phyloP scores from a whole-genome alignment of 371 early-diverging fungal genomes.

The Sporodiniella umbellata region DNA sequence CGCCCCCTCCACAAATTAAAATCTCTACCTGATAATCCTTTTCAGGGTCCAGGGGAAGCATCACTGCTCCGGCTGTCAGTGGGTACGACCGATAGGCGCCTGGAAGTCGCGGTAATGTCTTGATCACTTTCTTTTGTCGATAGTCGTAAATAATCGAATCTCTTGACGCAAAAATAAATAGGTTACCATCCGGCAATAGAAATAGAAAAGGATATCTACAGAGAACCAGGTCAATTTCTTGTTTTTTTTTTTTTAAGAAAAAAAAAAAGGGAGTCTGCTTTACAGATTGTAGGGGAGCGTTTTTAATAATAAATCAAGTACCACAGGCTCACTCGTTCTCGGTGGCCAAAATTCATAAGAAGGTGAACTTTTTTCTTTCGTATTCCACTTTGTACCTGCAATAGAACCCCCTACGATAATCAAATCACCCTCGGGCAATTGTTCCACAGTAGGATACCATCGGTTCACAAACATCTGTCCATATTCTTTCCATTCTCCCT shows the following conservation, averaged over 20 bases:
- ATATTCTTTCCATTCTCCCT: conserved; percentile 43
- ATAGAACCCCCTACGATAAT: conserved; percentile 60
- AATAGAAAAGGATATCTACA: conserved; percentile 51
- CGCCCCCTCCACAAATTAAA: conserved; percentile 58
- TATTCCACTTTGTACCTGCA: conserved; percentile 50
- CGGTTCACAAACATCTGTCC: conserved; percentile 45
- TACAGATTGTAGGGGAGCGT: conserved; percentile 66
- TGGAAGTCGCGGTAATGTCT: conserved; percentile 52
- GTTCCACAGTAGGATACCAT: conserved; percentile 67
- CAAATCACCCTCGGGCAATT: conserved; percentile 54
- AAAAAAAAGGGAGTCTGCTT: conserved; percentile 6
- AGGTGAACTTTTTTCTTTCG: conserved; percentile 50
- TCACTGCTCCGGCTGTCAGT: conserved; percentile 51
- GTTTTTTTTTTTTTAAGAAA: too few species aligned
- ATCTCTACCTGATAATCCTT: conserved; percentile 60
- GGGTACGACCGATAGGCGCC: conserved; percentile 64
- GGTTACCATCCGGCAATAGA: conserved; percentile 48
- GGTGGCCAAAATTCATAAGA: conserved; percentile 50
- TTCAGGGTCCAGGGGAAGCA: conserved; percentile 61
- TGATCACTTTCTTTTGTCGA: conserved; percentile 46
- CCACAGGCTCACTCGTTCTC: conserved; percentile 26
- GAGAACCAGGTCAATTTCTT: not conserved
- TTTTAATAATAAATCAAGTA: conserved; percentile 48
- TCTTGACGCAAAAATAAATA: conserved; percentile 58
- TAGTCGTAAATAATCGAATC: conserved; percentile 53